Evolutionary conservation across 2,329 filamentous ascomycete species (phyloP), one percentile per base, ranked within the genome.

Genomic region (Exophiala spinifera): DNA sequence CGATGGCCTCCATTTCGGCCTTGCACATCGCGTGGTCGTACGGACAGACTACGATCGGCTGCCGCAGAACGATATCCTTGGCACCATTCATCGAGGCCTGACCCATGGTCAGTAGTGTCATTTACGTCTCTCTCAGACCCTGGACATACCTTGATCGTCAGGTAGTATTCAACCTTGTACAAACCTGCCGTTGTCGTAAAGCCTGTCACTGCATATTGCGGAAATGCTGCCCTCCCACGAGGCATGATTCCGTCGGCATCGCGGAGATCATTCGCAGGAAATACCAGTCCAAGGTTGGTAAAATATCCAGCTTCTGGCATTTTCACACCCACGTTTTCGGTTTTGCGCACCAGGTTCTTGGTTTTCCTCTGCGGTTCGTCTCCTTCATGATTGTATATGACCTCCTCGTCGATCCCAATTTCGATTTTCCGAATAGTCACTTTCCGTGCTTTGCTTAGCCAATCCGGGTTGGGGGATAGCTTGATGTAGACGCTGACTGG

Each of bases 91-190:
- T 79, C 72, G 91, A 87, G 36, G 91, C 92, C 92, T 97, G 28
- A 0, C 10, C 11, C n/a, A 15, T 17, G 37, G 23, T 60, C 40
- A 50, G 49, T 45, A 25, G 15, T 21, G 31, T 17, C 23, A 19
- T 14, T 7, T 7, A 17, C 11, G 53, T 23, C 28, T 31, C 28
- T 20, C 15, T 17, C 21, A 46, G 3, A 53, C 21, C 49, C 47
- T 33, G 10, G 43, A 57, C 68, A 48, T 78, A 96, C 92, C 84
- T 96, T 96, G 60, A 97, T 89, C 49, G 85, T 91, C 51, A 97
- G 76, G 70, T 92, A 99, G 69, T 96, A 99, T 73, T 99, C 92
- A 69, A 99, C 96, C 73, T 96, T 97, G 77, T 99, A 99, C 13
- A 99, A 80, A 33, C 87, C 92, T 31, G 90, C 95, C 6, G 89